Percentiles rank a stretch among this genome's conserved stretches.
phyloP scores from a whole-genome alignment of 2,329 filamentous ascomycete genomes.

The Lecanosticta acicola region DNA sequence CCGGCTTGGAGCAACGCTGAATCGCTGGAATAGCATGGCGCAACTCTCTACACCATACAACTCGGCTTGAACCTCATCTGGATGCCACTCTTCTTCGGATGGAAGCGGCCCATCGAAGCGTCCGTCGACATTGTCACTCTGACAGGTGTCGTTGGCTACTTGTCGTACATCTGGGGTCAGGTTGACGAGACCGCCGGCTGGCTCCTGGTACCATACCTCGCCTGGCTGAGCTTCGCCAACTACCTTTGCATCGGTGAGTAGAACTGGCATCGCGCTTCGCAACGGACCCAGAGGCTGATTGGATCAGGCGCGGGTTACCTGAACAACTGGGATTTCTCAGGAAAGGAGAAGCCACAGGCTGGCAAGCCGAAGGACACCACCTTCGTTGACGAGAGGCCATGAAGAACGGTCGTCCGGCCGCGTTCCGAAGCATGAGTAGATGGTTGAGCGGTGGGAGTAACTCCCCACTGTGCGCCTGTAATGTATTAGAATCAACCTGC shows the following conservation, averaged over 20 bases:
- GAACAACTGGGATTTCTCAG: constrained; percentile 37
- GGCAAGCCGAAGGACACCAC: constrained; percentile 4
- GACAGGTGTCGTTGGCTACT: constrained; percentile 64
- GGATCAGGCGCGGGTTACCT: constrained; percentile 39
- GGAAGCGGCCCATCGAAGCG: constrained; percentile 66
- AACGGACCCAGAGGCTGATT: background rate
- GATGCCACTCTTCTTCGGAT: constrained; percentile 90
- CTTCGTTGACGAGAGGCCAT: background rate
- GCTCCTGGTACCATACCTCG: constrained; percentile 74
- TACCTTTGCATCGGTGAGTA: constrained; percentile 57
- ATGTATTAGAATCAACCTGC: background rate
- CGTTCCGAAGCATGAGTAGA: background rate
- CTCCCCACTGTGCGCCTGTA: constrained; percentile 1
- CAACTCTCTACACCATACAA: constrained; percentile 79
- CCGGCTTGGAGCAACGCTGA: background rate
- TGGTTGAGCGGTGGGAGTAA: background rate
- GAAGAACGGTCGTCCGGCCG: background rate
- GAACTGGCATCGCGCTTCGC: background rate
- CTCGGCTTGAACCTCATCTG: constrained; percentile 78
- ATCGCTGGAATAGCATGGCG: constrained; percentile 46
- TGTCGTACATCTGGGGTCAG: constrained; percentile 69
- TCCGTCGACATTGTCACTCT: constrained; percentile 69
- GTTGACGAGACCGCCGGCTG: constrained; percentile 69
- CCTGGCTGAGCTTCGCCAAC: constrained; percentile 80
- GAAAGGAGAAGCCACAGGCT: constrained; percentile 9